phyloP scores from a whole-genome alignment of 2,329 filamentous ascomycete genomes.

The Fragosphaeria purpurea region DNA sequence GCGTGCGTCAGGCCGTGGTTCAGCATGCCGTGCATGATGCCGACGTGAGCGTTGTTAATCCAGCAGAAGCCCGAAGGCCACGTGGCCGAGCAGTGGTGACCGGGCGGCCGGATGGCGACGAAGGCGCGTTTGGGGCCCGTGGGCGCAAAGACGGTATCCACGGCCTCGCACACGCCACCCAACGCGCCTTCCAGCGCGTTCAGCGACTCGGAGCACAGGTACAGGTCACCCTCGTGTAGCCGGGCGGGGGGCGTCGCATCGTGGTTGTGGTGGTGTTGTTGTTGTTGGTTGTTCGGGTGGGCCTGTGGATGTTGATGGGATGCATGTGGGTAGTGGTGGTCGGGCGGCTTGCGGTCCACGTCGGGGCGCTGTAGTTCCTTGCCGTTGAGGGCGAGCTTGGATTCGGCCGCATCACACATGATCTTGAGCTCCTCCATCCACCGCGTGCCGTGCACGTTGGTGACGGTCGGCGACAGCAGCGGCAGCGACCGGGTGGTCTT shows the following conservation, averaged over 20 bases:
- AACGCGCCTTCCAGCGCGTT: slow-evolving; percentile 83
- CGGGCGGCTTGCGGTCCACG: slow-evolving; percentile 41
- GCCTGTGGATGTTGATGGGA: background rate
- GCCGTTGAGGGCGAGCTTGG: slow-evolving; percentile 63
- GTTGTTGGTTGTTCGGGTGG: background rate
- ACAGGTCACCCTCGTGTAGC: slow-evolving; percentile 83
- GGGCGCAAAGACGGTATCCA: slow-evolving; percentile 68
- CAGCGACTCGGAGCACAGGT: slow-evolving; percentile 77
- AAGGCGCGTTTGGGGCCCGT: slow-evolving; percentile 59
- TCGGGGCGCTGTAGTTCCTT: slow-evolving; percentile 68
- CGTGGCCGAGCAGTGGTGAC: slow-evolving; percentile 86
- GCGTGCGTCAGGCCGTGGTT: slow-evolving; percentile 83
- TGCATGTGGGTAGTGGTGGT: slow-evolving; percentile 5
- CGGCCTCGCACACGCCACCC: slow-evolving; percentile 85
- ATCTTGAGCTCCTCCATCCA: slow-evolving; percentile 89
- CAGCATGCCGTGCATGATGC: slow-evolving; percentile 81
- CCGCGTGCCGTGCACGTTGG: slow-evolving; percentile 78
- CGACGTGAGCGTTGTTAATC: slow-evolving; percentile 97
- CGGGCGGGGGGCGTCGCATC: slow-evolving; percentile 33
- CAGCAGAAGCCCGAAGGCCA: slow-evolving; percentile 95
- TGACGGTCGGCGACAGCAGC: slow-evolving; percentile 66
- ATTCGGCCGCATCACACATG: slow-evolving; percentile 75
- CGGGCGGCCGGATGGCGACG: slow-evolving; percentile 83
- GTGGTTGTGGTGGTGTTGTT: slow-evolving; percentile 10
- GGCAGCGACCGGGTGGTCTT: slow-evolving; percentile 66